Evolutionary conservation across 306 rosid genomes (phyloP).

Genomic region (Sechiopsis laciniata): DNA sequence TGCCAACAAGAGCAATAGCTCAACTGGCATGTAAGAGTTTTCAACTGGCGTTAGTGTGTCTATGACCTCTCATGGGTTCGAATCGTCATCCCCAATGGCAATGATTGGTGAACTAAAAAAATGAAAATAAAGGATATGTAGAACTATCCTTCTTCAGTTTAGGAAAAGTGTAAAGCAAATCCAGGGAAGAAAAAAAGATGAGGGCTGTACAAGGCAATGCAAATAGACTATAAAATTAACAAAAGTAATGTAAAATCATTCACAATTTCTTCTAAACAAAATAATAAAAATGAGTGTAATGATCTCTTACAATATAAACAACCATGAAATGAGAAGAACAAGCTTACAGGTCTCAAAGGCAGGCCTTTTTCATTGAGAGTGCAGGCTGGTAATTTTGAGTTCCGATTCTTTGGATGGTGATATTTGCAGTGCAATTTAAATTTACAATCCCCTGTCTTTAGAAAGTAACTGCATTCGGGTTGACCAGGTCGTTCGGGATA

Average conservation of each 20-base stretch:
- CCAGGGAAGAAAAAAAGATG: background rate
- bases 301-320: no score
- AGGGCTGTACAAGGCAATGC: background rate
- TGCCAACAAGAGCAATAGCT: no score
- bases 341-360: no score
- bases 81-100: no score
- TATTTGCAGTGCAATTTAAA: conserved; percentile 74
- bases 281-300: background rate
- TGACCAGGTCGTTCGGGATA: conserved; percentile 90
- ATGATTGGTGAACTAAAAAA: no score
- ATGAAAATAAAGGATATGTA: background rate
- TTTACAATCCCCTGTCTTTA: conserved; percentile 88
- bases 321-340: no score
- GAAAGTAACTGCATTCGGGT: conserved; percentile 78
- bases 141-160: background rate
- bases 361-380: no score
- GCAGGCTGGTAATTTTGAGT: no score
- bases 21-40: no score
- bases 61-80: no score
- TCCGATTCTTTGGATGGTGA: conserved; percentile 77
- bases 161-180: background rate
- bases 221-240: background rate
- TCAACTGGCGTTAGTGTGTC: no score
- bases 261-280: background rate
- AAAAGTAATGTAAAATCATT: conserved; percentile 10